Conservation (phyloP, 1,284 basidiomycete genomes). For the Schizophyllum commune region DNA sequence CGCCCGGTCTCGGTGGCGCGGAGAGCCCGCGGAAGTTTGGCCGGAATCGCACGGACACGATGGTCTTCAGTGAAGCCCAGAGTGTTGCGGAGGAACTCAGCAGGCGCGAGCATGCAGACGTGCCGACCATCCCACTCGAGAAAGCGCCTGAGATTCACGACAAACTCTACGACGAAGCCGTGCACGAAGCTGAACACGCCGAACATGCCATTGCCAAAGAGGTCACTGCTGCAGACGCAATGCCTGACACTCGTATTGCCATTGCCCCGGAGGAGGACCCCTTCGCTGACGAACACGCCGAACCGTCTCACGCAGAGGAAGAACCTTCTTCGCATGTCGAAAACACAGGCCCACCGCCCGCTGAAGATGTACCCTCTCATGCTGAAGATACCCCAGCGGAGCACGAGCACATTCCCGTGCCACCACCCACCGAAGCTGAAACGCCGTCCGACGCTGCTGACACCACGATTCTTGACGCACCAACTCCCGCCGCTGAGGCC, state of each 20-base stretch:
- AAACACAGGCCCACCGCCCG: too few relatives aligned
- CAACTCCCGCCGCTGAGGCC: neutral
- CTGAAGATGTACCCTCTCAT: too few relatives aligned
- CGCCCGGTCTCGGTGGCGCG: slow-evolving; percentile 13
- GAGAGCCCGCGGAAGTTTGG: slow-evolving; percentile 50
- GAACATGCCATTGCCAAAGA: neutral
- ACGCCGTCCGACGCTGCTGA: neutral
- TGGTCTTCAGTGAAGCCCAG: slow-evolving; percentile 56
- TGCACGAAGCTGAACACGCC: slow-evolving; percentile 4
- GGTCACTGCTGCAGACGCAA: neutral
- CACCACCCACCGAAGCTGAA: neutral
- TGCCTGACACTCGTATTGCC: neutral
- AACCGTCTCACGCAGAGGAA: neutral
- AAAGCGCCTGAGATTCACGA: neutral
- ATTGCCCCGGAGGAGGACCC: neutral
- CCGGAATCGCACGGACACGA: slow-evolving; percentile 64
- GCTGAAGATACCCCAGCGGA: too few relatives aligned
- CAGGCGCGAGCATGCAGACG: slow-evolving; percentile 9
- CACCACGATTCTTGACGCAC: neutral
- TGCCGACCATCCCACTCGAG: neutral
- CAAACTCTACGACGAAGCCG: neutral
- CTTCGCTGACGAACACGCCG: neutral
- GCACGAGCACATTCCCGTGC: neutral
- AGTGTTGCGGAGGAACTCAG: slow-evolving; percentile 5
- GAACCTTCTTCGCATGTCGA: neutral